Conservation (phyloP, 495 filamentous ascomycete species). For the Tuber melanosporum region DNA sequence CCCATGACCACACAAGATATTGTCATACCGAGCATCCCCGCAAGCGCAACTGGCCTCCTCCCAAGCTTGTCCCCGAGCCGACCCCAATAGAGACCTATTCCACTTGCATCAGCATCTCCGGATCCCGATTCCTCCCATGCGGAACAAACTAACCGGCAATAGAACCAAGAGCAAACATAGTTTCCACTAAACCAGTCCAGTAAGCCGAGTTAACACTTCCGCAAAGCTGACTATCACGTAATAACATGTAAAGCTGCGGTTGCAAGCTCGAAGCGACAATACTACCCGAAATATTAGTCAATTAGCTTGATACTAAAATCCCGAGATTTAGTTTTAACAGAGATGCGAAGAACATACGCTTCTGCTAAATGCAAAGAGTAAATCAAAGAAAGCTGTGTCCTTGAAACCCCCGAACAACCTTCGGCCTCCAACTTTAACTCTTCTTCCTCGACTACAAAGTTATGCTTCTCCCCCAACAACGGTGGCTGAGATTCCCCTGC, state of each 20-base stretch:
- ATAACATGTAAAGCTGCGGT: conserved; percentile 47
- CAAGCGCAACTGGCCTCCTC: conserved; percentile 43
- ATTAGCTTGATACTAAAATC: neutral
- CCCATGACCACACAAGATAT: conserved; percentile 46
- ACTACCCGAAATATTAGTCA: conserved; percentile 24
- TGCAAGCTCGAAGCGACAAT: conserved; percentile 48
- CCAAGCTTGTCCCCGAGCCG: conserved; percentile 45
- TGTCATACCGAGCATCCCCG: conserved; percentile 44
- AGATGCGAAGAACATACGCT: conserved; percentile 36
- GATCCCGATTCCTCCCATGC: neutral
- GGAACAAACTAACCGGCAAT: conserved; percentile 41
- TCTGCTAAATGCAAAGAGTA: conserved; percentile 43
- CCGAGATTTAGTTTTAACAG: neutral
- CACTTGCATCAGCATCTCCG: conserved; percentile 17
- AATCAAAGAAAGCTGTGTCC: conserved; percentile 39
- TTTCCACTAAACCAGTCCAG: conserved; percentile 46
- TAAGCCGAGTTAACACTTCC: conserved; percentile 46
- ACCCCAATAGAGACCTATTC: conserved; percentile 44
- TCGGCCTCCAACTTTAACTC: conserved; percentile 25
- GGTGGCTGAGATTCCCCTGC: conserved; percentile 14
- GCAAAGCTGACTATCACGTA: conserved; percentile 45
- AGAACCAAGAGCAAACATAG: conserved; percentile 48
- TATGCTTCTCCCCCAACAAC: conserved; percentile 29
- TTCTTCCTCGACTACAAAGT: conserved; percentile 25
- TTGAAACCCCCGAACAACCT: conserved; percentile 21